These are phyloP conservation scores for Gracilaria caudata DNA, from an alignment of 23 red algal species.

Conservation along the genomic window DNA sequence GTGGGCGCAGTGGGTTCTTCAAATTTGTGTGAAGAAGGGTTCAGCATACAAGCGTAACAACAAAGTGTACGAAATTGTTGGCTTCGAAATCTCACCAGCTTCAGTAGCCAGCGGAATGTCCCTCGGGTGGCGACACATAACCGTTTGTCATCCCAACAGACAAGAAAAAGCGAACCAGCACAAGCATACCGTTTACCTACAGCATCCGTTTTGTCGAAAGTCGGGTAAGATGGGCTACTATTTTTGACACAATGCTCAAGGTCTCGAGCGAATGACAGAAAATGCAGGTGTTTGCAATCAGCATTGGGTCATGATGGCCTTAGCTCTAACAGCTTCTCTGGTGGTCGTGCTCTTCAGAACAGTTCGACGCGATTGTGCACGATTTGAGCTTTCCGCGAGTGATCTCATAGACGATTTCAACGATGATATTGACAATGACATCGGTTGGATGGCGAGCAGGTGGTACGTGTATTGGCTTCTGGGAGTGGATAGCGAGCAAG, in stretches of 20 bases:
- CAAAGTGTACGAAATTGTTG: slow-evolving; percentile 86
- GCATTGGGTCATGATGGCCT: slow-evolving; percentile 79
- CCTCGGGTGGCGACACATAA: not conserved
- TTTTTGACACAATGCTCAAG: slow-evolving; percentile 86
- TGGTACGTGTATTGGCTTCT: too few species aligned
- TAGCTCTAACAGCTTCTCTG: slow-evolving; percentile 79
- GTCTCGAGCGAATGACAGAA: slow-evolving; percentile 51
- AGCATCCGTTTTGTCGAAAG: slow-evolving; percentile 75
- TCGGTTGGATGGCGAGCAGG: too few species aligned
- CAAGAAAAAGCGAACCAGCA: not conserved
- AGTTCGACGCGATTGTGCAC: slow-evolving; percentile 81
- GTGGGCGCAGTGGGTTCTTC: too few species aligned
- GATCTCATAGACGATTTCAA: slow-evolving; percentile 56
- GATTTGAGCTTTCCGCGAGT: slow-evolving; percentile 74
- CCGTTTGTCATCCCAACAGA: slow-evolving; percentile 41
- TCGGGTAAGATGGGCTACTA: slow-evolving; percentile 80
- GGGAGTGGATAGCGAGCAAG: too few species aligned
- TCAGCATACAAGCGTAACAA: not conserved
- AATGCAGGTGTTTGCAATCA: slow-evolving; percentile 92
- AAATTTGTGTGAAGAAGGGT: too few species aligned
- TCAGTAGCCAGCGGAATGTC: slow-evolving; percentile 48
- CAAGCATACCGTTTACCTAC: slow-evolving; percentile 72
- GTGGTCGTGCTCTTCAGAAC: slow-evolving; percentile 90
- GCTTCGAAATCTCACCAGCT: slow-evolving; percentile 82
- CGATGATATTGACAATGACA: slow-evolving; percentile 88